Evolutionary conservation across 805 yeast genomes (phyloP), one percentile per base, ranked within the genome.

Genomic region (Brettanomyces anomalus): DNA sequence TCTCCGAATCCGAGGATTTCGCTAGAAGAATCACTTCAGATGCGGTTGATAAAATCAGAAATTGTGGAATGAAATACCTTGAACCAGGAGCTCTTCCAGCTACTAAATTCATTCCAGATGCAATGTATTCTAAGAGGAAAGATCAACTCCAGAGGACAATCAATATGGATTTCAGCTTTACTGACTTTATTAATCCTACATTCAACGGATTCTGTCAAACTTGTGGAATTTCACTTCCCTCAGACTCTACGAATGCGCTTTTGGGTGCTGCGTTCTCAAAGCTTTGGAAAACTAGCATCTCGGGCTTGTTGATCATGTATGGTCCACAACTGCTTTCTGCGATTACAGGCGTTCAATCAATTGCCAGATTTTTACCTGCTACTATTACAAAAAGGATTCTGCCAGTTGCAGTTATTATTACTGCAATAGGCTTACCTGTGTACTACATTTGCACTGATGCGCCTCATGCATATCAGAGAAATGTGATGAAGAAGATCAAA

Each of bases 381-480:
- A 15, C 45, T 20, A 44, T 55, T 10, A 44, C 49, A 18, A 43
- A 50, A 20, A 48, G 49, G 26, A 64, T 64, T 5, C 41, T 67
- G 2, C 71, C 72, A 1, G 57, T 56, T 19, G 57, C 56, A 2
- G 44, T 59, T 4, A 20, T 56, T 24, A 53, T 52, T 14, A 45
- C 51, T n/a, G 50, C 68, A 5, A 70, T 74, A 20, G 62, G 60
- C 7, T 35, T 57, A 35, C 65, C 65, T 11, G 44, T 51, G 6
- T 58, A 56, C 34, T 87, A 85, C 53, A 58, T 88, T 44, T 65
- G 87, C 16, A 68, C 71, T 46, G 97, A 93, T 60, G 77, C 94
- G 13, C 97, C 97, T 3, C 76, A 82, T 52, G 95, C 97, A 0
- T 77, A 86, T 52, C 94, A 96, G 16, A 70, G 87, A 50, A 88